A percentile compares a stretch with the other conserved stretches of the same genome.
These are phyloP conservation scores for Stylonectria norvegica DNA, from an alignment of 2,329 filamentous ascomycete species.

Conservation along the genomic window DNA sequence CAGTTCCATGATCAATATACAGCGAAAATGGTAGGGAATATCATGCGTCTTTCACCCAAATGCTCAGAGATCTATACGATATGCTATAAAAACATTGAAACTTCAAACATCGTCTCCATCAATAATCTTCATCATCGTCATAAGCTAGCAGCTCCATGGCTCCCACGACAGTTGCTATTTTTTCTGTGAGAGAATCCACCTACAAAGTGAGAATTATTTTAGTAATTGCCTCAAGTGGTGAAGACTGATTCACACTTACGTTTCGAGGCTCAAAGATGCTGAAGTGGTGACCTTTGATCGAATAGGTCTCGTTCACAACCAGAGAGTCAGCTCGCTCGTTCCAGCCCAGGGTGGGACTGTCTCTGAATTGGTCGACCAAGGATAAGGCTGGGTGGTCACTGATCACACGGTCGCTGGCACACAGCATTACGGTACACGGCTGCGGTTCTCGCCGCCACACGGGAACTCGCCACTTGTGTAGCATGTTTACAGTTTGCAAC, in stretches of 20 bases:
- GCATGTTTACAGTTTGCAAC: not conserved
- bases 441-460: not conserved
- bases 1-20: not conserved
- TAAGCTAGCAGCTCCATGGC: not conserved
- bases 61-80: not conserved
- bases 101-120: not conserved
- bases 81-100: not conserved
- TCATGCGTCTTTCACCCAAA: not conserved
- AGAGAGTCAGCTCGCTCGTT: not conserved
- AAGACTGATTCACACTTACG: not conserved
- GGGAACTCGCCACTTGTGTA: not conserved
- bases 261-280: constrained; percentile 1
- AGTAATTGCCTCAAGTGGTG: not conserved
- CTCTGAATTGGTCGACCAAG: constrained; percentile 1
- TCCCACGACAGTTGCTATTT: not conserved
- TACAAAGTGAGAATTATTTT: not conserved
- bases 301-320: constrained; percentile 1
- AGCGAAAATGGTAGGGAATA: not conserved
- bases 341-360: not conserved
- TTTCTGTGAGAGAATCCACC: not conserved
- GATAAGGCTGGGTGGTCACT: not conserved
- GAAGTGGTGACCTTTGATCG: not conserved
- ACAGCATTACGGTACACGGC: not conserved
- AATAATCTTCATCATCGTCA: not conserved
- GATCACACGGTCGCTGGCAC: not conserved